These are phyloP conservation scores for Colletotrichum siamense DNA, from an alignment of 2,329 filamentous ascomycete genomes.

Conservation along the genomic window DNA sequence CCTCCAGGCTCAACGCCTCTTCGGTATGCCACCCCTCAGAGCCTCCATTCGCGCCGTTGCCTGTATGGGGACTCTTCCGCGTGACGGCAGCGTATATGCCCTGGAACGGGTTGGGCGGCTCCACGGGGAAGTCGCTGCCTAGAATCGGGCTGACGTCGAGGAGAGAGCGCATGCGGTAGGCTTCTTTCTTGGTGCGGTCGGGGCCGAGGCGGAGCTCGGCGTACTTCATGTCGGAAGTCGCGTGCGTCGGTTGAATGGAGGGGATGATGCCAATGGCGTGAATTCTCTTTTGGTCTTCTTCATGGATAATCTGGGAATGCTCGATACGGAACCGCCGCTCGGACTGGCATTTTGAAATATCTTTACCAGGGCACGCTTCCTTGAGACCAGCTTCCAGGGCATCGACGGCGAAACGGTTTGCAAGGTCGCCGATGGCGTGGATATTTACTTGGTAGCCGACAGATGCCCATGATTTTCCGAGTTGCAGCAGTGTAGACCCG, in stretches of 20 bases:
- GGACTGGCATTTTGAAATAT: constrained; percentile 56
- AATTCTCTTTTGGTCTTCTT: constrained; percentile 66
- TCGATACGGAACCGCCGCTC: constrained; percentile 69
- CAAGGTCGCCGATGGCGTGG: constrained; percentile 74
- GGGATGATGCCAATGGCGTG: constrained; percentile 66
- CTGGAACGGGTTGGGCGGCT: constrained; percentile 70
- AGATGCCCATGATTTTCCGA: constrained; percentile 63
- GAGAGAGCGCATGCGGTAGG: constrained; percentile 71
- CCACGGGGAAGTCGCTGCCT: constrained; percentile 76
- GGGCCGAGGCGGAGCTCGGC: constrained; percentile 64
- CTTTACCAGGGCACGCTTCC: constrained; percentile 52
- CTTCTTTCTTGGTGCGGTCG: constrained; percentile 57
- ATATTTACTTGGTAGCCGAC: constrained; percentile 73
- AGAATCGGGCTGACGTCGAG: constrained; percentile 60
- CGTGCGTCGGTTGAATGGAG: constrained; percentile 75
- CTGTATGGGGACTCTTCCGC: constrained; percentile 63
- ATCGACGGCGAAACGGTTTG: constrained; percentile 69
- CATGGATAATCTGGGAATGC: constrained; percentile 74
- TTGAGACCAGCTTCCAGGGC: constrained; percentile 64
- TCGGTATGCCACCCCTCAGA: constrained; percentile 62
- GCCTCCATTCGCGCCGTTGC: constrained; percentile 51
- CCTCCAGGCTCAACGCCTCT: constrained; percentile 62
- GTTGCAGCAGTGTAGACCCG: constrained; percentile 58
- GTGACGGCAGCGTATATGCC: constrained; percentile 74
- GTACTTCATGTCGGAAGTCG: constrained; percentile 74